Base-by-base conservation (phyloP, 768 basidiomycete species). In the Multifurca ochricompacta region DNA sequence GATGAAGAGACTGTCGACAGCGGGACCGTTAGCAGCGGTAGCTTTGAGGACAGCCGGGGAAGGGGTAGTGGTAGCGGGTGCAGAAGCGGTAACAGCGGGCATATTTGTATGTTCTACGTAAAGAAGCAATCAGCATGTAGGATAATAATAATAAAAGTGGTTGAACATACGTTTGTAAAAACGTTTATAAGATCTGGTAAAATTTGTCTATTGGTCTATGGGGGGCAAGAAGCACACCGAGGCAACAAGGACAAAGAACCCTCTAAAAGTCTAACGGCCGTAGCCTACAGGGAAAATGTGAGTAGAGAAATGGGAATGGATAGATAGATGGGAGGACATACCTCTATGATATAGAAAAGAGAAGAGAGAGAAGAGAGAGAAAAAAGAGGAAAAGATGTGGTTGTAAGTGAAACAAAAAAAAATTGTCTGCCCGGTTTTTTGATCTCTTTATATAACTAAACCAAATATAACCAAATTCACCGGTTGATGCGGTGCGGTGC, bases 11-110 rank as follows among this genome's bases (percentile, higher is more conserved):
- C 83, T 69, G 51, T 87, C 69, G 58, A 87, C 69, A 51, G 78
- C 74, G 58, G 78, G 74, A 54, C 71, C 70, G 45, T 73, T 66
- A 50, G 55, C 16, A 36, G 51, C 54, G 52, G 68, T 71, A 54
- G 83, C 79, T 74, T 90, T 90, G 72, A 90, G 82, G 55, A 80
- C 78, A 64, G 79, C 82, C 56, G 87, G 80, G 56, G 80, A 73
- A 63, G 86, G 77, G 60, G 71, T 73, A 58, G 70, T 61, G 64
- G 86, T 79, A 59, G 79, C 72, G 63, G 85, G 75, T 58, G 73
- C 71, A 55, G 71, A 63, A 64, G 88, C 81, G 58, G 83, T 83
- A 71, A 81, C 80, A 73, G 87, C 82, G 61, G 88, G 86, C 88
- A 91, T 91, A 72, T 82, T 75, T 74, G 11, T 47, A 70, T 67